phyloP scores from a whole-genome alignment of 2,329 filamentous ascomycete genomes.

The Chaetoscypha palmicola region DNA sequence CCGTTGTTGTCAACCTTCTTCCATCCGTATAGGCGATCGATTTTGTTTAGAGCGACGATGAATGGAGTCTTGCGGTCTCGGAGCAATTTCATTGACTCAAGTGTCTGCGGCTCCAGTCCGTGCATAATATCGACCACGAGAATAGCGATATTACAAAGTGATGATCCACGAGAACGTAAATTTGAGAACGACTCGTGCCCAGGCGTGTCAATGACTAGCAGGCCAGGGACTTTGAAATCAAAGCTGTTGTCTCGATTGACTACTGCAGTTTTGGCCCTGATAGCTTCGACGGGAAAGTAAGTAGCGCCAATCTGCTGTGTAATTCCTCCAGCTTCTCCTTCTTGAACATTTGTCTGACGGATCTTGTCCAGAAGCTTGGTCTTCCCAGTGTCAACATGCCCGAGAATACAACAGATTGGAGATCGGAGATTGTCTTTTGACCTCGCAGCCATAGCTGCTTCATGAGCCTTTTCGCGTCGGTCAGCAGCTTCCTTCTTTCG shows the following conservation, averaged over 20 bases:
- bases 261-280: slow-evolving; percentile 85
- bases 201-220: slow-evolving; percentile 94
- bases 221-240: slow-evolving; percentile 95
- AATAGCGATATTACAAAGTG: slow-evolving; percentile 98
- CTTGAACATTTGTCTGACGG: slow-evolving; percentile 95
- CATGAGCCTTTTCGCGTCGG: slow-evolving; percentile 80
- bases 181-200: slow-evolving; percentile 99
- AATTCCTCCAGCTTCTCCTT: slow-evolving; percentile 98
- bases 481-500: slow-evolving; percentile 85
- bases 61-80: slow-evolving; percentile 94
- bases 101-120: slow-evolving; percentile 91
- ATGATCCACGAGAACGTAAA: slow-evolving; percentile 90
- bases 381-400: slow-evolving; percentile 99
- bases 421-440: slow-evolving; percentile 94
- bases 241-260: slow-evolving; percentile 87
- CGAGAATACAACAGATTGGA: slow-evolving; percentile 98
- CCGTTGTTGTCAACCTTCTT: slow-evolving; percentile 98
- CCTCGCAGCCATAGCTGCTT: slow-evolving; percentile 82
- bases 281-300: slow-evolving; percentile 93
- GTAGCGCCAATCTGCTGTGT: slow-evolving; percentile 99
- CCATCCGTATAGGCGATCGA: slow-evolving; percentile 98
- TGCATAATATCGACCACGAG: slow-evolving; percentile 99
- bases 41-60: slow-evolving; percentile 98
- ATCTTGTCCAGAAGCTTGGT: slow-evolving; percentile 99
- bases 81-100: slow-evolving; percentile 93